Evolutionary conservation across 1,139 yeast genomes (phyloP).

Genomic region (Geotrichum macrosporum): DNA sequence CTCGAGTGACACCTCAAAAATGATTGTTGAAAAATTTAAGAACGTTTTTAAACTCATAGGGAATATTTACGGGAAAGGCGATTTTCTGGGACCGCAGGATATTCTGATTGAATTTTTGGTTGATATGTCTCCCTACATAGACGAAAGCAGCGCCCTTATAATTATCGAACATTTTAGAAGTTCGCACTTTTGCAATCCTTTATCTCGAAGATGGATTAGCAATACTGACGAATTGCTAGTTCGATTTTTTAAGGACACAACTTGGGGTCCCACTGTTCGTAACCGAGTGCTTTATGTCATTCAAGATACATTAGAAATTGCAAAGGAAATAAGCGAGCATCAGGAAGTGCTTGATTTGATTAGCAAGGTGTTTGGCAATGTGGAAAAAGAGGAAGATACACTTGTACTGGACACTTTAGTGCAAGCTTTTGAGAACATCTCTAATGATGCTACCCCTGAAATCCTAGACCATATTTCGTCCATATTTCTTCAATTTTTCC

Average conservation of each 20-base stretch:
- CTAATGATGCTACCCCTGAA: conserved; percentile 3
- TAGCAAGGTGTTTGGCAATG: conserved; percentile 23
- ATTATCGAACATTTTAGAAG: conserved; percentile 48
- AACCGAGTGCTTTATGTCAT: conserved; percentile 45
- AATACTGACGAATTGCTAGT: conserved; percentile 47
- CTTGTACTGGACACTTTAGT: conserved; percentile 40
- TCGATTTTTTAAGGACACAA: conserved; percentile 43
- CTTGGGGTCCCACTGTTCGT: conserved; percentile 40
- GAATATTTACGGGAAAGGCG: conserved; percentile 21
- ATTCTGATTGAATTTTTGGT: conserved; percentile 46
- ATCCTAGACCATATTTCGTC: conserved; percentile 6
- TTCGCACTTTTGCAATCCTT: conserved; percentile 52
- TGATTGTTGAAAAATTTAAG: conserved; percentile 24
- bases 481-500: not conserved
- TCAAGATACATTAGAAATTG: conserved; percentile 39
- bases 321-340: conserved; percentile 25
- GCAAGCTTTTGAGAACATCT: conserved; percentile 28
- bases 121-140: conserved; percentile 40
- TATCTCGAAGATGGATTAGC: conserved; percentile 52
- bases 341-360: conserved; percentile 26
- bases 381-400: conserved; percentile 33
- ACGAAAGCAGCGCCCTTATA: conserved; percentile 41
- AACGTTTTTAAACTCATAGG: conserved; percentile 25
- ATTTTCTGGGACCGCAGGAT: conserved; percentile 46
- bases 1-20: conserved; percentile 7